Evolutionary conservation across 2,329 filamentous ascomycete species (phyloP).

Genomic region (Hymenoscyphus scutula): DNA sequence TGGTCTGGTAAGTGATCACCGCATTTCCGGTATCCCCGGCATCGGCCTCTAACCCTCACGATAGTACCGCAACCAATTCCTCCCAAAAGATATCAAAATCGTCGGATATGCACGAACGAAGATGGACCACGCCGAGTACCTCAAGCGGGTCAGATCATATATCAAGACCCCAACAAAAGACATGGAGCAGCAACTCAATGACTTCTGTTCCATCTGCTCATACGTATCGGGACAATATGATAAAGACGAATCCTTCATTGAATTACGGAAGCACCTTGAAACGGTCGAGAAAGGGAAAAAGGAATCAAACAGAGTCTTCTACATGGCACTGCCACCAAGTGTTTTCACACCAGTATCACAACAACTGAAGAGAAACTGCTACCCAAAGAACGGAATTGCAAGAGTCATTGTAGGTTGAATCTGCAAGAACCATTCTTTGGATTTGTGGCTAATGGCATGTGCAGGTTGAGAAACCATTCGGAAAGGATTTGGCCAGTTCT

Average conservation of each 20-base stretch:
- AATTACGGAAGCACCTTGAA: slow-evolving; percentile 80
- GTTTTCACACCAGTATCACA: slow-evolving; percentile 98
- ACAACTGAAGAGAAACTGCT: slow-evolving; percentile 96
- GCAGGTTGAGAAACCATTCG: slow-evolving; percentile 98
- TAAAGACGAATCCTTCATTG: slow-evolving; percentile 88
- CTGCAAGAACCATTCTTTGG: neutral
- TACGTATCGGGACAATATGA: slow-evolving; percentile 98
- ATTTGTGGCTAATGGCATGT: slow-evolving; percentile 24
- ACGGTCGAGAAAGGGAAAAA: slow-evolving; percentile 78
- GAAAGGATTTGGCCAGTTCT: slow-evolving; percentile 93
- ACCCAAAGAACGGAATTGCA: slow-evolving; percentile 84
- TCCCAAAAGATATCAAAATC: slow-evolving; percentile 93
- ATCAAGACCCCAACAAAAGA: slow-evolving; percentile 99
- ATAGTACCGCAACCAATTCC: slow-evolving; percentile 97
- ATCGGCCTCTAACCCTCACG: slow-evolving; percentile 1
- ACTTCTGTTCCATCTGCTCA: slow-evolving; percentile 83
- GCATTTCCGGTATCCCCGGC: neutral
- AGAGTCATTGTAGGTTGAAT: slow-evolving; percentile 78
- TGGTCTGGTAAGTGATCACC: slow-evolving; percentile 72
- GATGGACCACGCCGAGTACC: slow-evolving; percentile 96
- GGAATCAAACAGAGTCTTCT: slow-evolving; percentile 92
- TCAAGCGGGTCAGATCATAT: slow-evolving; percentile 92
- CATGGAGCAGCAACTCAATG: slow-evolving; percentile 88
- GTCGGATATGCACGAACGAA: slow-evolving; percentile 99
- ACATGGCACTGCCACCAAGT: slow-evolving; percentile 97